Conservation (phyloP, 148 eudicot genomes). For the Polygonum aviculare region DNA sequence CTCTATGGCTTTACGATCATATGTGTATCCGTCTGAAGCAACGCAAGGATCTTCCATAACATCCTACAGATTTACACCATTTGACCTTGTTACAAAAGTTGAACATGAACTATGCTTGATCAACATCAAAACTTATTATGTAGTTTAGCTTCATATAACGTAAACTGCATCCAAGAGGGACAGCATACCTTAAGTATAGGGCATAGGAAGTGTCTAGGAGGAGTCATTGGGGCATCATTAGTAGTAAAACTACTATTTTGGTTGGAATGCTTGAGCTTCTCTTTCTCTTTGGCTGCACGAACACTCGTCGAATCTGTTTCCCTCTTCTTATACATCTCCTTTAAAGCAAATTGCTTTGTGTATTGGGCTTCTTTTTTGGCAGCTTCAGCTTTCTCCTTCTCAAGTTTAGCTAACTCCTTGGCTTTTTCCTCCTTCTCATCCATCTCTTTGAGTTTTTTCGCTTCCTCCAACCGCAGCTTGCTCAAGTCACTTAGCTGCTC, state of each 20-base stretch:
- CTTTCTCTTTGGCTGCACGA: constrained; percentile 53
- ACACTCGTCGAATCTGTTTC: constrained; percentile 16
- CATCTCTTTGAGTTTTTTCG: constrained; percentile 14
- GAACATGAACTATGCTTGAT: no score
- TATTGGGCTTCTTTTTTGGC: constrained; percentile 38
- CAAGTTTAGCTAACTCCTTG: constrained; percentile 47
- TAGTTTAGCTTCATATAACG: no score
- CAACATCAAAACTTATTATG: no score
- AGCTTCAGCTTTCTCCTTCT: constrained; percentile 48
- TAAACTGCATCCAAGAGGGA: neutral
- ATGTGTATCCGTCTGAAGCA: constrained; percentile 85
- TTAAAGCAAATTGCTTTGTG: constrained; percentile 37
- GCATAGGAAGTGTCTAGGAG: constrained; percentile 72
- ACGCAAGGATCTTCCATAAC: constrained; percentile 84
- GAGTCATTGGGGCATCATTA: constrained; percentile 16
- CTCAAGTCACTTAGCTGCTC: neutral
- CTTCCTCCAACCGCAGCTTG: constrained; percentile 1
- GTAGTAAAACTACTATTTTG: neutral
- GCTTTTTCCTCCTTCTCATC: constrained; percentile 53
- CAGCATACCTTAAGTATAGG: constrained; percentile 66
- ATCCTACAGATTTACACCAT: constrained; percentile 26
- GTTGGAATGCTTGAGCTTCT: constrained; percentile 44
- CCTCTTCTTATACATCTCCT: constrained; percentile 50
- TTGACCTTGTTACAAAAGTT: neutral
- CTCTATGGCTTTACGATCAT: constrained; percentile 72